phyloP scores from a whole-genome alignment of 2,329 filamentous ascomycete species.

The Venturia nashicola region DNA sequence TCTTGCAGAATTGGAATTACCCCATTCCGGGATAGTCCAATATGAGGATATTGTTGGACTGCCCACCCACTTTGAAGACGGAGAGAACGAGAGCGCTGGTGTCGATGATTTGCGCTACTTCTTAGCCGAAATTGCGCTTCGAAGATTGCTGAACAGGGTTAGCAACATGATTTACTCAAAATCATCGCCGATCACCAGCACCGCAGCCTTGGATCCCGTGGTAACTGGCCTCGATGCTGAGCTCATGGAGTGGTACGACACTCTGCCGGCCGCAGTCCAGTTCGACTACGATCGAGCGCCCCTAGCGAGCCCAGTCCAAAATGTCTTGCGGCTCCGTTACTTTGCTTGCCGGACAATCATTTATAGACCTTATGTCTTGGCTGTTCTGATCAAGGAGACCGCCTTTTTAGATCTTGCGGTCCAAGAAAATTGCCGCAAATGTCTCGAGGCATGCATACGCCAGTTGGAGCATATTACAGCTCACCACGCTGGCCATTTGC shows the following conservation, averaged over 20 bases:
- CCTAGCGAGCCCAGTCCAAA: constrained; percentile 63
- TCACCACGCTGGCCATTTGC: constrained; percentile 73
- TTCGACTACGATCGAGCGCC: constrained; percentile 53
- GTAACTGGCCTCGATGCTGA: constrained; percentile 74
- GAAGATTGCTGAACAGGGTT: constrained; percentile 64
- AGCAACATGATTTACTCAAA: constrained; percentile 71
- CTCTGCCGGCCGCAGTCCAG: constrained; percentile 59
- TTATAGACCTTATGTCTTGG: constrained; percentile 70
- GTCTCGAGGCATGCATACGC: constrained; percentile 65
- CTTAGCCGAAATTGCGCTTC: constrained; percentile 67
- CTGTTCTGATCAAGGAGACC: constrained; percentile 66
- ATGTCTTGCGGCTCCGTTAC: constrained; percentile 66
- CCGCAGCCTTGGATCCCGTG: constrained; percentile 62
- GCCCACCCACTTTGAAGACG: constrained; percentile 61
- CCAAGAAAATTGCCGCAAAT: constrained; percentile 68
- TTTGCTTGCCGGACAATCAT: constrained; percentile 81
- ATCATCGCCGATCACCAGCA: constrained; percentile 48
- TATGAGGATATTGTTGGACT: constrained; percentile 71
- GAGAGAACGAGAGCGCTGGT: constrained; percentile 54
- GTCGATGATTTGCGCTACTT: constrained; percentile 80
- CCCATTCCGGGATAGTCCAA: constrained; percentile 71
- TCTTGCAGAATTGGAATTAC: constrained; percentile 66
- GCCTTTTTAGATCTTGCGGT: constrained; percentile 59
- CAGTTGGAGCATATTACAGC: constrained; percentile 69
- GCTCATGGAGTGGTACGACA: constrained; percentile 75